phyloP scores from a whole-genome alignment of 805 yeast genomes.

The Ogataea thermomethanolica region DNA sequence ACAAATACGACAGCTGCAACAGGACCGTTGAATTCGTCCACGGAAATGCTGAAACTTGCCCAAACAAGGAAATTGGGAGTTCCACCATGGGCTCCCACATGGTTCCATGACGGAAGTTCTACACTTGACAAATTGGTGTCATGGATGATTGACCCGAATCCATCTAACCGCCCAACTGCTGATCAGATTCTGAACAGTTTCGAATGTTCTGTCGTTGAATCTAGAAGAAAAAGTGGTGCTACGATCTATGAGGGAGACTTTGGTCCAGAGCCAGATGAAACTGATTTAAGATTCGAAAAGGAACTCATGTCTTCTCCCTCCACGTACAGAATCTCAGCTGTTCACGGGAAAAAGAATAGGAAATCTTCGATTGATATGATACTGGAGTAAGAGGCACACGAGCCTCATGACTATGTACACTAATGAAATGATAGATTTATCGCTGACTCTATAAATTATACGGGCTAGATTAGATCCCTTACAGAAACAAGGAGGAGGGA shows the following conservation, averaged over 20 bases:
- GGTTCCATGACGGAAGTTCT: constrained; percentile 67
- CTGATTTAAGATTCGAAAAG: constrained; percentile 18
- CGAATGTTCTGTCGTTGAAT: constrained; percentile 76
- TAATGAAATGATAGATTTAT: constrained; percentile 38
- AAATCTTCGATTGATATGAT: constrained; percentile 23
- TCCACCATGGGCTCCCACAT: constrained; percentile 87
- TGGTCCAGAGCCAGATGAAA: constrained; percentile 67
- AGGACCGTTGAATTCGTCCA: constrained; percentile 10
- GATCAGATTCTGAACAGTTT: constrained; percentile 60
- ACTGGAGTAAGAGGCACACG: constrained; percentile 13
- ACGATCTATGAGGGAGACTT: constrained; percentile 93
- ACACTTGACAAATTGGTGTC: constrained; percentile 76
- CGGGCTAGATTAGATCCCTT: too few species aligned
- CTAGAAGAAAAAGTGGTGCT: constrained; percentile 85
- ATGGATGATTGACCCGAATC: constrained; percentile 88
- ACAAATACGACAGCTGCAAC: constrained; percentile 17
- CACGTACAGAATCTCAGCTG: constrained; percentile 15
- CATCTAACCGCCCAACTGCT: constrained; percentile 77
- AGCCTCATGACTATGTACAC: constrained; percentile 2
- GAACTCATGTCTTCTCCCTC: constrained; percentile 8
- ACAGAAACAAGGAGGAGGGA: too few species aligned
- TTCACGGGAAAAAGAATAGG: constrained; percentile 9
- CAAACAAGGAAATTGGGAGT: constrained; percentile 28
- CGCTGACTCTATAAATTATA: too few species aligned
- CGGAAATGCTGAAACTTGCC: constrained; percentile 7